These are phyloP conservation scores for Sordariomycetes sp. DNA, from an alignment of 2,329 filamentous ascomycete genomes.

Conservation along the genomic window DNA sequence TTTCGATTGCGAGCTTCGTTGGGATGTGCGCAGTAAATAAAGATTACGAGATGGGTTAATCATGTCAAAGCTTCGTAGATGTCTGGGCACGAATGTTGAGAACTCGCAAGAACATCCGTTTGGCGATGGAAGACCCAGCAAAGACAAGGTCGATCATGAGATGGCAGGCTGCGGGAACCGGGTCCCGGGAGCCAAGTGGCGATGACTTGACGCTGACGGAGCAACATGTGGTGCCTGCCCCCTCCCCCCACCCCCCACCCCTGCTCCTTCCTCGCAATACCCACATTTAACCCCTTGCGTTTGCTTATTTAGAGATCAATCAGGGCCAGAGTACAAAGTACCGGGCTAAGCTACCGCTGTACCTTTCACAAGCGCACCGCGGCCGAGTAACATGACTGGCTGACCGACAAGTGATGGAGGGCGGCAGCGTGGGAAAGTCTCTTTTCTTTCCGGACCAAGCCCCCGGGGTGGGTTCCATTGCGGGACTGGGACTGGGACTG, in stretches of 20 bases:
- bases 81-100: not conserved
- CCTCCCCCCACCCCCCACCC: too few species aligned
- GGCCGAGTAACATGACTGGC: not conserved
- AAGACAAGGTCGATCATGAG: not conserved
- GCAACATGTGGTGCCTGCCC: not conserved
- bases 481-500: not conserved
- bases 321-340: not conserved
- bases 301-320: slow-evolving; percentile 1
- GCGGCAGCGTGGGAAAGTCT: not conserved
- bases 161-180: not conserved
- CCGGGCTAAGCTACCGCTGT: not conserved
- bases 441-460: not conserved
- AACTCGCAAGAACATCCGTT: not conserved
- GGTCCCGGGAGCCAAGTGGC: not conserved
- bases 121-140: not conserved
- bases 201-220: not conserved
- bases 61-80: not conserved
- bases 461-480: not conserved
- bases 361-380: not conserved
- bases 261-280: not conserved
- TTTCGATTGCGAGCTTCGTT: not conserved
- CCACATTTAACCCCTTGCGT: slow-evolving; percentile 4
- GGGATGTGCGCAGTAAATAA: not conserved
- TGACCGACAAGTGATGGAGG: not conserved
- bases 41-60: not conserved